These are phyloP conservation scores for Vicia faba DNA, from an alignment of 306 rosid species.

Conservation along the genomic window DNA sequence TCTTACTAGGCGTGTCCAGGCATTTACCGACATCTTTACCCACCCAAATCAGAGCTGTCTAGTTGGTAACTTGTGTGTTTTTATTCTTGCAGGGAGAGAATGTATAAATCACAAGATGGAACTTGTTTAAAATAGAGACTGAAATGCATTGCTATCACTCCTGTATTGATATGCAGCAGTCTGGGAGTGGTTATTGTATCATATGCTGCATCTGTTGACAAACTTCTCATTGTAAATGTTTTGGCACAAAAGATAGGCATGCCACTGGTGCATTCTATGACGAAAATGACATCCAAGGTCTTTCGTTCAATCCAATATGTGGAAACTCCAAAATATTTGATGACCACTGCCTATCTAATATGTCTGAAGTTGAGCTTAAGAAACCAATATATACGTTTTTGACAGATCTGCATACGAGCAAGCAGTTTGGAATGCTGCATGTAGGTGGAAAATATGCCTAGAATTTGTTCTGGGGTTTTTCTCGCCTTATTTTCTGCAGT, in stretches of 20 bases:
- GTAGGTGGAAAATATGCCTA: slow-evolving; percentile 37
- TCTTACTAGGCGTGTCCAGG: background rate
- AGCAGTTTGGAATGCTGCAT: slow-evolving; percentile 37
- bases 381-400: slow-evolving; percentile 30
- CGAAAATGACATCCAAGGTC: slow-evolving; percentile 35
- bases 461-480: slow-evolving; percentile 24
- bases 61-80: slow-evolving; percentile 37
- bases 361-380: slow-evolving; percentile 34
- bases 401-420: slow-evolving; percentile 40
- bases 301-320: slow-evolving; percentile 30
- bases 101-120: slow-evolving; percentile 50
- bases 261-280: slow-evolving; percentile 31
- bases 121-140: slow-evolving; percentile 38
- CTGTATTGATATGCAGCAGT: slow-evolving; percentile 38
- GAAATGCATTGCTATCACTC: slow-evolving; percentile 31
- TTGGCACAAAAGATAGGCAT: slow-evolving; percentile 38
- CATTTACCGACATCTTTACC: slow-evolving; percentile 29
- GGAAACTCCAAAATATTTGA: no score
- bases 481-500: slow-evolving; percentile 4
- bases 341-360: background rate
- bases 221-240: slow-evolving; percentile 42
- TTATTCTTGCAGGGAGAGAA: slow-evolving; percentile 63
- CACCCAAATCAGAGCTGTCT: slow-evolving; percentile 3
- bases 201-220: slow-evolving; percentile 38
- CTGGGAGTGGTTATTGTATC: slow-evolving; percentile 46